phyloP scores from a whole-genome alignment of 176 grass and related monocot genomes.

The Melocanna baccifera region DNA sequence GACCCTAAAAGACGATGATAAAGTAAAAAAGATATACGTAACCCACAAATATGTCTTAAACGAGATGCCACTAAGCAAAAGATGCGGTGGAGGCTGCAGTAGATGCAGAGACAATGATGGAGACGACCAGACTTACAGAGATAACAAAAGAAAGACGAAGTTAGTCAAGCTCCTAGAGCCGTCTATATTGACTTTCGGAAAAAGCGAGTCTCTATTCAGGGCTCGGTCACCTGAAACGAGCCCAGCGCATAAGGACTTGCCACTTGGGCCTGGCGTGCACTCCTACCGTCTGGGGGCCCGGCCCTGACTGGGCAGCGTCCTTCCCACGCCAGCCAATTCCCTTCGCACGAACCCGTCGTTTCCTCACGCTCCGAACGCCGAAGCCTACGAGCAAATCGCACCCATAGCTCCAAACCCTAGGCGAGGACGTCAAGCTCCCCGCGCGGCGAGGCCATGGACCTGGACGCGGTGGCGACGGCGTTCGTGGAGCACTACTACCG shows the following conservation, averaged over 20 bases:
- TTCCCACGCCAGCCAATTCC: slow-evolving; percentile 5
- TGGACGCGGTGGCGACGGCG: slow-evolving; percentile 69
- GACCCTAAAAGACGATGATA: no score
- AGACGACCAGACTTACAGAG: no score
- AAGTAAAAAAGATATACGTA: no score
- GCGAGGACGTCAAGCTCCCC: background rate
- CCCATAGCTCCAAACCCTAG: slow-evolving; percentile 47
- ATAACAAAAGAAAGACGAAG: no score
- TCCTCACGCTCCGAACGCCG: background rate
- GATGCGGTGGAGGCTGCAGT: no score
- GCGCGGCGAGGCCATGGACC: slow-evolving; percentile 49
- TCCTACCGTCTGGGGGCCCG: background rate
- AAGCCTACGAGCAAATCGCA: background rate
- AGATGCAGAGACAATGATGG: no score
- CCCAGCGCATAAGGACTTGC: background rate
- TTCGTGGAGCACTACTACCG: slow-evolving; percentile 87
- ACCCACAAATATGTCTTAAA: no score
- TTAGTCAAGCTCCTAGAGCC: no score
- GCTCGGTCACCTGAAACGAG: background rate
- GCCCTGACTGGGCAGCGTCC: background rate
- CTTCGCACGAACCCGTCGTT: background rate
- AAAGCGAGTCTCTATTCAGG: no score
- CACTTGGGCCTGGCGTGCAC: background rate
- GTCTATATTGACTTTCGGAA: no score
- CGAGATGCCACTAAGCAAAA: no score